Evolutionary conservation across 1,139 yeast species (phyloP).

Genomic region (Scheffersomyces quercinus): DNA sequence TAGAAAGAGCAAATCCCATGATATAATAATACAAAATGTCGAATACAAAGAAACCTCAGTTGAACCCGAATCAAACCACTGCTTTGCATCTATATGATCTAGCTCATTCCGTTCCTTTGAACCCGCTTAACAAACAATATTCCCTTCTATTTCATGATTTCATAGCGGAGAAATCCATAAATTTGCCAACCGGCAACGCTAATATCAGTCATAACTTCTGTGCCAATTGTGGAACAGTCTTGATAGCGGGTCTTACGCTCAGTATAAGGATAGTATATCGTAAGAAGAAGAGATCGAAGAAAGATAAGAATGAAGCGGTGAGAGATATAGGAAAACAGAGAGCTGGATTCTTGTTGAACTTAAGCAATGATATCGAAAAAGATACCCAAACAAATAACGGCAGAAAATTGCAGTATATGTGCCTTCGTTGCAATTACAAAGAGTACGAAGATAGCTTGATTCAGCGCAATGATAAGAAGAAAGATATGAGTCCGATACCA

Average conservation of each 20-base stretch:
- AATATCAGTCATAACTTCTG: slow-evolving; percentile 38
- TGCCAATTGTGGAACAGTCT: slow-evolving; percentile 42
- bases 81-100: slow-evolving; percentile 30
- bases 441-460: slow-evolving; percentile 10
- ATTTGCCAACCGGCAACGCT: slow-evolving; percentile 23
- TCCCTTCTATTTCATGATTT: slow-evolving; percentile 23
- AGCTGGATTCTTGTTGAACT: no score
- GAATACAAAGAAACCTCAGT: background rate
- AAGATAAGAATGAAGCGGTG: slow-evolving; percentile 4
- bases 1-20: background rate
- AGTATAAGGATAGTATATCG: slow-evolving; percentile 23
- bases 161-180: slow-evolving; percentile 25
- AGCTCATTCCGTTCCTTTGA: slow-evolving; percentile 26
- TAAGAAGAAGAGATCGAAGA: slow-evolving; percentile 13
- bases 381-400: slow-evolving; percentile 3
- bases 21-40: background rate
- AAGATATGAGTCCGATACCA: background rate
- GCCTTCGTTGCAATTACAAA: slow-evolving; percentile 28
- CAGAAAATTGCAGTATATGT: slow-evolving; percentile 25
- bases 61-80: slow-evolving; percentile 5
- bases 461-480: slow-evolving; percentile 5
- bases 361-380: background rate
- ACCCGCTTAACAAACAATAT: slow-evolving; percentile 29
- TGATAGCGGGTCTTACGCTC: slow-evolving; percentile 48
- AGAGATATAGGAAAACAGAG: no score